phyloP scores from a whole-genome alignment of 2,329 filamentous ascomycete species.

The Catunica adiposa region DNA sequence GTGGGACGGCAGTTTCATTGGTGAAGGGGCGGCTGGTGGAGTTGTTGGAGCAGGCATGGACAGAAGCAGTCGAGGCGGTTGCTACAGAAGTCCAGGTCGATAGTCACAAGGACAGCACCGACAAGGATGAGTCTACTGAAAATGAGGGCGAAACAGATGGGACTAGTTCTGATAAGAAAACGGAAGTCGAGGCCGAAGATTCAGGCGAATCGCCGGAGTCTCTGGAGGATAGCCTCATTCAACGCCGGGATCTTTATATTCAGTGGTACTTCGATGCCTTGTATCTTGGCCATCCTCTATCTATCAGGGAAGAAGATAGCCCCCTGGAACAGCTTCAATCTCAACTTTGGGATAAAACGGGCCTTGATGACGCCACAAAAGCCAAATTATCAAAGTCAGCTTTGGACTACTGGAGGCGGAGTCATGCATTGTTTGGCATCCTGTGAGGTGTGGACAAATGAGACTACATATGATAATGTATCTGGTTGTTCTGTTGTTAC shows the following conservation, averaged over 20 bases:
- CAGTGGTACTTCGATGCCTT: conserved; percentile 48
- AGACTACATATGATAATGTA: not conserved
- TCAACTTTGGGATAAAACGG: conserved; percentile 28
- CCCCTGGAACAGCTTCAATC: conserved; percentile 30
- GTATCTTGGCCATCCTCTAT: conserved; percentile 33
- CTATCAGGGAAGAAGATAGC: conserved; percentile 18
- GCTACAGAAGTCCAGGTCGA: conserved; percentile 6
- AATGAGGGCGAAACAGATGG: not conserved
- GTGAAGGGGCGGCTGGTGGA: conserved; percentile 43
- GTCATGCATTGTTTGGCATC: conserved; percentile 65
- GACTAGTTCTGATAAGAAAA: not conserved
- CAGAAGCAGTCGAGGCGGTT: conserved; percentile 23
- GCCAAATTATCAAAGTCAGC: conserved; percentile 39
- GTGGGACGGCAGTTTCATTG: conserved; percentile 42
- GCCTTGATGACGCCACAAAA: conserved; percentile 26
- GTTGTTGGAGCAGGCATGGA: conserved; percentile 35
- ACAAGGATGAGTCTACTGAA: not conserved
- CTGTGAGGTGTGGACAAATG: conserved; percentile 27
- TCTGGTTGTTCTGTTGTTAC: not conserved
- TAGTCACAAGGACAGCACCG: conserved; percentile 13
- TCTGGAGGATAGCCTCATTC: not conserved
- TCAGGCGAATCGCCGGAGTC: too few relatives aligned
- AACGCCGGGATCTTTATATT: conserved; percentile 29
- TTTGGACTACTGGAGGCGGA: conserved; percentile 68
- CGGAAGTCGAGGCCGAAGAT: not conserved